These are phyloP conservation scores for Ceratocystis alfenasii DNA, from an alignment of 2,329 filamentous ascomycete genomes.

Conservation along the genomic window DNA sequence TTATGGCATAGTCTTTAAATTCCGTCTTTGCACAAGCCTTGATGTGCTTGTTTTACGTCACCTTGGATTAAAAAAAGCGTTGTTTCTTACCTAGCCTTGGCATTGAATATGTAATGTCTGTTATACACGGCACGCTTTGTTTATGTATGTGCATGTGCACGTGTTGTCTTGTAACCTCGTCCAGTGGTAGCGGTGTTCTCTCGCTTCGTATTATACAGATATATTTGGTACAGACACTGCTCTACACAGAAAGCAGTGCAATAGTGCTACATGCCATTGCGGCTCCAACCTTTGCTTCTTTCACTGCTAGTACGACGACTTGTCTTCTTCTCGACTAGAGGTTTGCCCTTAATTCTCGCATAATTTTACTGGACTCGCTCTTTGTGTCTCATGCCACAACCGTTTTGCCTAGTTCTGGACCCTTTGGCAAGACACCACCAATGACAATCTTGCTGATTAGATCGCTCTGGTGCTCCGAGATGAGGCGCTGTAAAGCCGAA, in stretches of 20 bases:
- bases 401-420: constrained; percentile 13
- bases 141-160: background rate
- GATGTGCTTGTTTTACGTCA: too few species aligned
- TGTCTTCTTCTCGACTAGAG: background rate
- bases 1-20: too few species aligned
- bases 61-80: too few species aligned
- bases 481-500: constrained; percentile 61
- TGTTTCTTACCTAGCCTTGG: too few species aligned
- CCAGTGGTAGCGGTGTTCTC: background rate
- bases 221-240: constrained; percentile 17
- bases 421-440: constrained; percentile 1
- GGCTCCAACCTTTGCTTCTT: background rate
- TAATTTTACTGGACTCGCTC: background rate
- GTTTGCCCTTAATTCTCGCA: background rate
- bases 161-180: background rate
- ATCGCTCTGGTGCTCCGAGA: constrained; percentile 61
- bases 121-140: too few species aligned
- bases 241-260: background rate
- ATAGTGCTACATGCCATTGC: background rate
- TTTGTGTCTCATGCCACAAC: constrained; percentile 8
- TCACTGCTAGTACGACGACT: background rate
- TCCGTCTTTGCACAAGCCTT: too few species aligned
- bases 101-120: too few species aligned
- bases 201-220: constrained; percentile 9
- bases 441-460: constrained; percentile 29